phyloP scores from a whole-genome alignment of 2,329 filamentous ascomycete species.

The Pseudogymnoascus sp. region DNA sequence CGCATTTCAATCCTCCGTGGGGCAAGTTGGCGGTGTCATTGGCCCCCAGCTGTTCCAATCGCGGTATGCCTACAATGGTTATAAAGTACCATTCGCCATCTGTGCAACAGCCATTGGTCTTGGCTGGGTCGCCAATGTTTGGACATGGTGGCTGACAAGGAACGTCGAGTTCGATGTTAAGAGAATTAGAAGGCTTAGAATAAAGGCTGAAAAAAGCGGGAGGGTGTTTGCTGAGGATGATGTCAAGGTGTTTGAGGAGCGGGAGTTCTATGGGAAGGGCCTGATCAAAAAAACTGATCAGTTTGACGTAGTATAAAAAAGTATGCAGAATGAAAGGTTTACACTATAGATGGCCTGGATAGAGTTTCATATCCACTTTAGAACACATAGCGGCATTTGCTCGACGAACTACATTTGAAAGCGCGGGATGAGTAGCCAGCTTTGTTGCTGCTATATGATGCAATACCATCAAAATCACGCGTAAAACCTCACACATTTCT shows the following conservation, averaged over 20 bases:
- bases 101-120: constrained; percentile 31
- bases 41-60: constrained; percentile 38
- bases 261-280: constrained; percentile 17
- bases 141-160: constrained; percentile 37
- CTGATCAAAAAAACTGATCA: neutral
- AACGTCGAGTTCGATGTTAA: constrained; percentile 35
- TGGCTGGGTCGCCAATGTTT: constrained; percentile 32
- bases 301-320: neutral
- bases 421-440: neutral
- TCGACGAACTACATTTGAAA: neutral
- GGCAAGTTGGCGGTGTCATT: constrained; percentile 39
- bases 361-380: neutral
- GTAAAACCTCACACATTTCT: neutral
- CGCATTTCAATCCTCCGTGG: constrained; percentile 36
- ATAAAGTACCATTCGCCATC: constrained; percentile 33
- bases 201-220: constrained; percentile 25
- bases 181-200: constrained; percentile 25
- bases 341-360: neutral
- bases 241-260: constrained; percentile 24
- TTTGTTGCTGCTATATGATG: neutral
- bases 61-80: constrained; percentile 35
- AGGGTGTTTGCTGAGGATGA: constrained; percentile 26
- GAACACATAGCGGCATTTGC: neutral
- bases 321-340: neutral
- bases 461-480: neutral